Conservation (phyloP, 192 early-diverging fungal species). For the Polychytrium aggregatum region DNA sequence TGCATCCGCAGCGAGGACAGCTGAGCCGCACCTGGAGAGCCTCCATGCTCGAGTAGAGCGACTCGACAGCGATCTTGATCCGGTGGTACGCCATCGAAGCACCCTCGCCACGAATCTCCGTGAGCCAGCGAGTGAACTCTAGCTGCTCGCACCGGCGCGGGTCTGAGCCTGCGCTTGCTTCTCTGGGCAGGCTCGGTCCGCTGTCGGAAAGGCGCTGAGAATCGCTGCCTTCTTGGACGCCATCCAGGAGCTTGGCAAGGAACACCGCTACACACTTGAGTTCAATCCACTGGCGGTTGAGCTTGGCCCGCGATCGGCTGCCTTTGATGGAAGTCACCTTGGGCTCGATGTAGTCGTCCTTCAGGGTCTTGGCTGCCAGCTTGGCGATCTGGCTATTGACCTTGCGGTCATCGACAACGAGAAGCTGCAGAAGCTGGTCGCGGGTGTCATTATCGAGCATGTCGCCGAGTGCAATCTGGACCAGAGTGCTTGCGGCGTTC, state of each 20-base stretch:
- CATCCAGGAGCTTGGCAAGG: neutral
- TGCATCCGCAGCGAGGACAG: too few relatives aligned
- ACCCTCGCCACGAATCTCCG: too few relatives aligned
- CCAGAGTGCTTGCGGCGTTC: conserved; percentile 37
- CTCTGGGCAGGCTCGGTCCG: too few relatives aligned
- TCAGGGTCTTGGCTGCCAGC: conserved; percentile 43
- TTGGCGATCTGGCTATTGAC: conserved; percentile 56
- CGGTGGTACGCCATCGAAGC: too few relatives aligned
- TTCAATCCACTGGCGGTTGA: conserved; percentile 7
- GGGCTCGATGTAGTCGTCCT: conserved; percentile 26
- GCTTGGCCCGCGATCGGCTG: neutral
- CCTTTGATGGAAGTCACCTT: neutral
- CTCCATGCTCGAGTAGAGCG: too few relatives aligned
- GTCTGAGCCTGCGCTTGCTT: too few relatives aligned
- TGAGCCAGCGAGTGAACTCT: too few relatives aligned
- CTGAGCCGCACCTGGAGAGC: conserved; percentile 5
- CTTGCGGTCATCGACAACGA: conserved; percentile 58
- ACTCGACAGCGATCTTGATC: too few relatives aligned
- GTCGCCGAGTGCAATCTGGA: conserved; percentile 29
- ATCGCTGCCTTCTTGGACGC: too few relatives aligned
- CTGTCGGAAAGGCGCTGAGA: too few relatives aligned
- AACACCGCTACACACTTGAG: conserved; percentile 12
- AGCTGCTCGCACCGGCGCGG: too few relatives aligned
- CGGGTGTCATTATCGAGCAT: conserved; percentile 54
- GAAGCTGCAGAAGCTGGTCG: conserved; percentile 47